Evolutionary conservation across 2,329 filamentous ascomycete genomes (phyloP), one percentile per base, ranked within the genome.

Genomic region (Fusarium acutatum): DNA sequence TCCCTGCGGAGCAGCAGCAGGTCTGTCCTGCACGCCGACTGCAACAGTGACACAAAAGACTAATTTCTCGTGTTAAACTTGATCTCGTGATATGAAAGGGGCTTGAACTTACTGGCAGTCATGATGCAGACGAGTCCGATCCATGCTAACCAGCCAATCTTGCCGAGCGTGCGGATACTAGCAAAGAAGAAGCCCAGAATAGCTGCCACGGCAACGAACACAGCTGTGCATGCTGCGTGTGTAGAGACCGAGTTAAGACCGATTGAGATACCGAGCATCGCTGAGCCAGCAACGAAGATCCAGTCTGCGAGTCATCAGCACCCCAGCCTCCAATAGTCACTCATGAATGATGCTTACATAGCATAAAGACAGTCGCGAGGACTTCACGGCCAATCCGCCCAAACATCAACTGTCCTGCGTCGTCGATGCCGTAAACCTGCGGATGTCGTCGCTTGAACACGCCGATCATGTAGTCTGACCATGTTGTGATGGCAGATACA

Each of bases 381-480:
- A 86, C 57, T 56, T 84, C 84, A 7, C 84, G 82, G 3, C 86
- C 86, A 10, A 83, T 61, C 4, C 79, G 81, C 20, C 87, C 87
- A 69, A 87, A 86, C n/a, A 89, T 80, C 41, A 87, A 78, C 7
- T 73, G 72, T 24, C 86, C 87, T 0, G 84, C 87, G 71, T 89
- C 87, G 56, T 88, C 87, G 60, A 89, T 87, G 35, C 86, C 83
- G 72, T 89, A 88, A 2, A 88, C 84, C 26, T 86, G 82, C 3
- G 82, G 83, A 71, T 89, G 87, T 14, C 79, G 79, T 20, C 85
- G 73, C 74, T 89, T 89, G 80, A 89, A 89, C 20, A 80, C 77
- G 9, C 85, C 86, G 14, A 87, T 80, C 32, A 86, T 84, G 66
- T 85, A 73, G 38, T 73, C 71, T 17, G 71, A 73, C 71, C 71